These are phyloP conservation scores for Schwanniomyces pseudopolymorphus DNA, from an alignment of 805 yeast species.

Conservation along the genomic window DNA sequence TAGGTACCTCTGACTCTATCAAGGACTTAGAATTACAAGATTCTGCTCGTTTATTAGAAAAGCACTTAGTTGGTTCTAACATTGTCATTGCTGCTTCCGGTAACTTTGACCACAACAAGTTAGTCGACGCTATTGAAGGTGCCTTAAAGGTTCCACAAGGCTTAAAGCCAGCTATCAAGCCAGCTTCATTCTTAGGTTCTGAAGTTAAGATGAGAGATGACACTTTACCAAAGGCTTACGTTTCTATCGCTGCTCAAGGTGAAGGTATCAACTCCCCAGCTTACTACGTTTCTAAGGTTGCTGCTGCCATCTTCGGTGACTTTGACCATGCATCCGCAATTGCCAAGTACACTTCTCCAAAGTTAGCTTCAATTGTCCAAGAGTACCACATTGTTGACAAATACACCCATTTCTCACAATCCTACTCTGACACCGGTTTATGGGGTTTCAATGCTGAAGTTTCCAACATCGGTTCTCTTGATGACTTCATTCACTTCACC, in stretches of 20 bases:
- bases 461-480: constrained; percentile 58
- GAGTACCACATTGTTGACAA: constrained; percentile 73
- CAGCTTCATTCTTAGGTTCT: constrained; percentile 76
- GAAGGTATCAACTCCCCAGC: constrained; percentile 63
- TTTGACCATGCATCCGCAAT: constrained; percentile 55
- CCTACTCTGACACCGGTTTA: constrained; percentile 76
- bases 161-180: constrained; percentile 44
- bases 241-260: constrained; percentile 73
- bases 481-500: constrained; percentile 78
- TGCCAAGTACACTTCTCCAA: constrained; percentile 58
- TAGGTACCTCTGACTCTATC: constrained; percentile 71
- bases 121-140: constrained; percentile 62
- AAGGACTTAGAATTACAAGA: constrained; percentile 59
- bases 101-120: constrained; percentile 65
- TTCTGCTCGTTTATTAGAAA: constrained; percentile 52
- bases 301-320: constrained; percentile 55
- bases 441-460: constrained; percentile 79
- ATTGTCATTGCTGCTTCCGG: constrained; percentile 71
- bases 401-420: constrained; percentile 67
- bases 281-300: constrained; percentile 71
- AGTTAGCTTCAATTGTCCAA: constrained; percentile 65
- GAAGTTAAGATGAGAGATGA: constrained; percentile 89
- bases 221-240: constrained; percentile 77
- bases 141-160: constrained; percentile 52
- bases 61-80: constrained; percentile 61